phyloP scores from a whole-genome alignment of 441 rosid genomes.

The Bocquillonia castaneifolia region DNA sequence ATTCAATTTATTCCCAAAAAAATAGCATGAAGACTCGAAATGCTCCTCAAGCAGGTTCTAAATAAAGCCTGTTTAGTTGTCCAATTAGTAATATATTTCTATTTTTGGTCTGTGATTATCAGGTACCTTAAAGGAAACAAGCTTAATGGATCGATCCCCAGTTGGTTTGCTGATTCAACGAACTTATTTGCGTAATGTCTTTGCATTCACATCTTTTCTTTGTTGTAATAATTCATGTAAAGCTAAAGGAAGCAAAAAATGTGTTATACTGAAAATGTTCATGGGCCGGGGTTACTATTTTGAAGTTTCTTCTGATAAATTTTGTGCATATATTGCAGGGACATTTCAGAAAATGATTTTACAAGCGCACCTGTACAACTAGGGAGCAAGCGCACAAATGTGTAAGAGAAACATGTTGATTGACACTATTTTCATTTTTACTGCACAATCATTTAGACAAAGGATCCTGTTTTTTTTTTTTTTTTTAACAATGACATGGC shows the following conservation, averaged over 20 bases:
- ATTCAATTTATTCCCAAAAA: too few relatives aligned
- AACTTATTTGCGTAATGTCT: neutral
- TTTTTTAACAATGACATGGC: too few relatives aligned
- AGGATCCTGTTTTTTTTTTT: too few relatives aligned
- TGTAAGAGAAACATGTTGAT: neutral
- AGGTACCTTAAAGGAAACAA: slow-evolving; percentile 11
- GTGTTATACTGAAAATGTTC: too few relatives aligned
- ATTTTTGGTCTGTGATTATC: neutral
- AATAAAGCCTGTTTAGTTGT: too few relatives aligned
- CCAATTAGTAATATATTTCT: too few relatives aligned
- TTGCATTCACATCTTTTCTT: neutral
- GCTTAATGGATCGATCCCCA: slow-evolving; percentile 9
- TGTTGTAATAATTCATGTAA: neutral
- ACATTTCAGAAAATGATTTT: slow-evolving; percentile 10
- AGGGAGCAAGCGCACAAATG: neutral
- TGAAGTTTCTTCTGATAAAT: neutral
- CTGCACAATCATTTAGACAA: neutral
- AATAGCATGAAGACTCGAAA: too few relatives aligned
- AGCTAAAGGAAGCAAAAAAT: too few relatives aligned
- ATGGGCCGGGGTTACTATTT: neutral
- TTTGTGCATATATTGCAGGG: neutral
- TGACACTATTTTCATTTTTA: neutral
- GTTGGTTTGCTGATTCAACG: slow-evolving; percentile 7
- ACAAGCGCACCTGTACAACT: neutral
- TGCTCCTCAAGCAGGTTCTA: too few relatives aligned